Base-by-base conservation (phyloP, 495 filamentous ascomycete species). In the Aspergillus asperescens region DNA sequence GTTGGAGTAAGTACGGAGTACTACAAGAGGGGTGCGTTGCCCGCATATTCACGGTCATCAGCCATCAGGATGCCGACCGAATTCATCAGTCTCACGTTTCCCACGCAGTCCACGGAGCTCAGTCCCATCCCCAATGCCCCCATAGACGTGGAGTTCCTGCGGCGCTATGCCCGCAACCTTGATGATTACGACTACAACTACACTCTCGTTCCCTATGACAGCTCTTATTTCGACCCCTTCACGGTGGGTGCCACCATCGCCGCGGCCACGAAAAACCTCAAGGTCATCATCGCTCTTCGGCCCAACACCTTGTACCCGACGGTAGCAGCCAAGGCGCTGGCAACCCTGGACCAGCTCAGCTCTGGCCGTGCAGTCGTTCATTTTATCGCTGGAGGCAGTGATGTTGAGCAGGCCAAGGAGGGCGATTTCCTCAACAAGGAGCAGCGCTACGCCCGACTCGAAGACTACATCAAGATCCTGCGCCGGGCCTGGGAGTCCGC, bases 271-370 rank as follows among this genome's bases (percentile, higher is more conserved):
- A 78, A 78, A 45, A 74, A 78, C 12, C 53, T 80, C 50, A 80
- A 79, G 52, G 61, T 80, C 27, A 80, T 80, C 60, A 78, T 80
- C 47, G 77, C 77, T 0, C 69, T 80, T n/a, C 72, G 76, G 0
- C 77, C 77, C 12, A 80, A 80, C 59, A 80, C 77, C 0, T 55
- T 79, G 2, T 78, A 77, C 45, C 77, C 77, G 20, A 80, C 77
- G 10, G 76, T 80, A 5, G 77, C 77, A 1, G 77, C 77, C 42
- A 80, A 79, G 55, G 70, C 74, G n/a, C 69, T 80, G 6, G 75
- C 77, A 23, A 80, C 77, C 0, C 66, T 80, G 0, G 75, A 78
- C 49, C 77, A 80, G 57, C 71, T 80, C 13, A 71, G 70, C 54
- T 48, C 43, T 10, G 77, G 77, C 20, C 74, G 77, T 4, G 76